Percentiles rank a stretch among this genome's conserved stretches.
phyloP scores from a whole-genome alignment of 306 rosid genomes.

The Trifolium pratense region DNA sequence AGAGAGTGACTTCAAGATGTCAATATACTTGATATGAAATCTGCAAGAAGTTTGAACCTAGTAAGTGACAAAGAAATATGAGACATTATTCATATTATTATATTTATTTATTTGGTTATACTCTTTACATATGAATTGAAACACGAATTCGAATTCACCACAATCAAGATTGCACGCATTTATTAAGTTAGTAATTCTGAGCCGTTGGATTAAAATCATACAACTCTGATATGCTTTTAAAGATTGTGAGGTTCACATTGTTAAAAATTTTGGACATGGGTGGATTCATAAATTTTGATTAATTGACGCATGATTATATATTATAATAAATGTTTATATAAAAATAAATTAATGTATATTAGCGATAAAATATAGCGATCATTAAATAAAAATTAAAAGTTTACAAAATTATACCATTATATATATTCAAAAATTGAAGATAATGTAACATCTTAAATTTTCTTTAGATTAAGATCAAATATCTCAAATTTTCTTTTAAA shows the following conservation, averaged over 20 bases:
- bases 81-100: neutral
- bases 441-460: neutral
- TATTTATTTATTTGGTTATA: neutral
- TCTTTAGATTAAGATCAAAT: neutral
- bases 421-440: neutral
- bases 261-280: neutral
- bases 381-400: neutral
- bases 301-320: neutral
- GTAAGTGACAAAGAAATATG: slow-evolving; percentile 21
- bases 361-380: neutral
- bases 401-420: neutral
- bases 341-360: no score
- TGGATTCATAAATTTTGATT: no score
- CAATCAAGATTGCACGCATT: neutral
- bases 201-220: neutral
- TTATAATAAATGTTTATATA: neutral
- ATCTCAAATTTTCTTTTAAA: neutral
- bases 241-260: neutral
- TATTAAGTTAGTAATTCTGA: neutral
- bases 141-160: neutral
- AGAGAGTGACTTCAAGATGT: slow-evolving; percentile 17
- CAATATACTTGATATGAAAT: neutral
- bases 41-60: slow-evolving; percentile 25
- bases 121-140: neutral
- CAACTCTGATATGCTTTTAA: neutral